A percentile compares a stretch with the other conserved stretches of the same genome.
phyloP scores from a whole-genome alignment of 1,284 basidiomycete genomes.

The Austroboletus novae-zelandiae region DNA sequence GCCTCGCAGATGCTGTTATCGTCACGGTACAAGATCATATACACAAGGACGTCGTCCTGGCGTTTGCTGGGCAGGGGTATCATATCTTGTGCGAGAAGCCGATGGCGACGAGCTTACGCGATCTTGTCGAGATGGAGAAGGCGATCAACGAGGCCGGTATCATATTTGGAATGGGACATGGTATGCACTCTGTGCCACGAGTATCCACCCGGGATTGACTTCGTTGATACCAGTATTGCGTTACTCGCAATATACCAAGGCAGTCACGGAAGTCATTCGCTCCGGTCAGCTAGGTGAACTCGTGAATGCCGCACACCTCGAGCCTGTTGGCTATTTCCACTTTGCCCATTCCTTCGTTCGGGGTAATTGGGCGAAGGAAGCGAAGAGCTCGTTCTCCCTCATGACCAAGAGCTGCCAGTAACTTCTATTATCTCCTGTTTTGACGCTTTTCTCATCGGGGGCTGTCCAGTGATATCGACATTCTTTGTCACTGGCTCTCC shows the following conservation, averaged over 20 bases:
- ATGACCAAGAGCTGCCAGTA: constrained; percentile 91
- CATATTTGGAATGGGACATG: constrained; percentile 86
- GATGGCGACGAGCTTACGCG: constrained; percentile 74
- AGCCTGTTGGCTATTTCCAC: constrained; percentile 78
- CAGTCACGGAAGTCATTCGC: constrained; percentile 66
- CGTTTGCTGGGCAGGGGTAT: constrained; percentile 78
- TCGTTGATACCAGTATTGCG: constrained; percentile 61
- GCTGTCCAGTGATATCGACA: constrained; percentile 69
- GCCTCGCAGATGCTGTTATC: constrained; percentile 77
- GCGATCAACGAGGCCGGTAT: constrained; percentile 64
- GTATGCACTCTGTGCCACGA: constrained; percentile 36
- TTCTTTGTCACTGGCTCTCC: constrained; percentile 75
- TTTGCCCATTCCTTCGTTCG: constrained; percentile 86
- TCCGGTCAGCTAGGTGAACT: constrained; percentile 73
- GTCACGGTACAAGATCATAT: constrained; percentile 76
- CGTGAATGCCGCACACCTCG: constrained; percentile 75
- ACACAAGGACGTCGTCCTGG: constrained; percentile 70
- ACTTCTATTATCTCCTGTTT: constrained; percentile 4
- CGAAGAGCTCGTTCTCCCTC: constrained; percentile 71
- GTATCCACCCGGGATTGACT: constrained; percentile 1
- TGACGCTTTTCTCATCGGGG: constrained; percentile 1
- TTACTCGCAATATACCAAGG: constrained; percentile 79
- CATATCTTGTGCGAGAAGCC: constrained; percentile 90
- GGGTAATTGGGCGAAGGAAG: constrained; percentile 76
- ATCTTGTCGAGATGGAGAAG: constrained; percentile 73